Conservation (phyloP, 139 green algal genomes). For the Ettlia oleoabundans region DNA sequence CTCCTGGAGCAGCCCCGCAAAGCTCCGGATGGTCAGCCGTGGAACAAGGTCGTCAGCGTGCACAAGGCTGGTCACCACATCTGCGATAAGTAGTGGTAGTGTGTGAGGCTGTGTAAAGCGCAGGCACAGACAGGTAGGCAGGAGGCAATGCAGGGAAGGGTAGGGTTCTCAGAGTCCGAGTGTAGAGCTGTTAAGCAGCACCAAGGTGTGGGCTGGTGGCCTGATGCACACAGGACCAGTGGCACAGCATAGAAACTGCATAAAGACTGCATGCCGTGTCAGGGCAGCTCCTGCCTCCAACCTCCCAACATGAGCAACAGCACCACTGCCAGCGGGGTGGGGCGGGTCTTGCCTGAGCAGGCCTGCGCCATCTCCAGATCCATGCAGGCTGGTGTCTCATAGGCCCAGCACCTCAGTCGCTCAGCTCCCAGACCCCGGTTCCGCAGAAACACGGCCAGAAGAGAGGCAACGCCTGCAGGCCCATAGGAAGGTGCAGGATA, state of each 20-base stretch:
- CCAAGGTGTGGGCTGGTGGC: too few species aligned
- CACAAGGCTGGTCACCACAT: conserved; percentile 28
- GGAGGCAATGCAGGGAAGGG: too few species aligned
- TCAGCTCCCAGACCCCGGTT: conserved; percentile 26
- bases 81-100: not conserved
- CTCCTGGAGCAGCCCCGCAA: conserved; percentile 35
- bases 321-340: too few species aligned
- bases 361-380: conserved; percentile 24
- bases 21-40: not conserved
- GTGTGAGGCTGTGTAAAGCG: not conserved
- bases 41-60: conserved; percentile 43
- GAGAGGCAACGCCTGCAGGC: conserved; percentile 12
- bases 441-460: conserved; percentile 25
- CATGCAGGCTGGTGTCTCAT: conserved; percentile 46
- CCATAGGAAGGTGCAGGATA: not conserved
- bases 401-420: conserved; percentile 33
- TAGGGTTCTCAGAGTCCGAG: too few species aligned
- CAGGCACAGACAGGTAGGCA: not conserved
- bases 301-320: too few species aligned
- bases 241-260: too few species aligned
- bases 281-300: too few species aligned
- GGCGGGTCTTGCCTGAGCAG: conserved; percentile 25
- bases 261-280: too few species aligned
- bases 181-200: too few species aligned
- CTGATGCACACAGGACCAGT: not conserved